Base-by-base conservation (phyloP, 2,329 filamentous ascomycete species). In the Sporothrix euskadiensis region DNA sequence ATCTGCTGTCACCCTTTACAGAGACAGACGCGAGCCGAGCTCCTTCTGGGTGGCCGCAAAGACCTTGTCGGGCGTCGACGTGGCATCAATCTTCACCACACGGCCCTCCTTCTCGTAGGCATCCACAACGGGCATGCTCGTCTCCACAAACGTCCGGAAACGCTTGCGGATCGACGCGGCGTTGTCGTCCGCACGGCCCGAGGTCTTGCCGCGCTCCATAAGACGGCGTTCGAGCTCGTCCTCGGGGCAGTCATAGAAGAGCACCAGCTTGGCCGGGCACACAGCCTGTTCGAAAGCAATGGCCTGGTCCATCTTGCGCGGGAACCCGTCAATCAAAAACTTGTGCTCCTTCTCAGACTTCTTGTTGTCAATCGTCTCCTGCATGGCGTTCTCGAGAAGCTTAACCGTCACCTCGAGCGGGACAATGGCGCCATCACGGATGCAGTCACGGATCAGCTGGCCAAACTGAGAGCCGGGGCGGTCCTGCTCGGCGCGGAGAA, bases 401-500 rank as follows among this genome's bases (percentile, higher is more conserved):
- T 94, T 91, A 74, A 99, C 92, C 5, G 96, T 99, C 69, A 98
- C 94, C 83, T 98, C 95, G 93, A 97, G 97, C n/a, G 96, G 96
- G 76, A 99, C 96, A 82, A 99, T 99, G 78, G 90, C 90, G 74
- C 96, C 96, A 81, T 99, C 91, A 80, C 92, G 93, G 86, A 99
- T 99, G 85, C 96, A 94, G 78, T 91, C 88, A 81, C 91, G 91
- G 88, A 99, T 99, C 84, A 98, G 88, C 77, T 94, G 89, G 81
- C 96, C 96, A 81, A 97, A 98, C 83, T 98, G 87, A 76, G 90
- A 94, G 73, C 93, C 94, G 0, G 89, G 88, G 4, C 95, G 92
- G 80, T 95, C 88, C 84, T 98, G 96, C 85, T 99, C 96, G 76
- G 94, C 94, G 75, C 96, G 93, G 76, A 99, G 88, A 63, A 99